phyloP scores from a whole-genome alignment of 352 stramenopile genomes.

The Pythium biforme region DNA sequence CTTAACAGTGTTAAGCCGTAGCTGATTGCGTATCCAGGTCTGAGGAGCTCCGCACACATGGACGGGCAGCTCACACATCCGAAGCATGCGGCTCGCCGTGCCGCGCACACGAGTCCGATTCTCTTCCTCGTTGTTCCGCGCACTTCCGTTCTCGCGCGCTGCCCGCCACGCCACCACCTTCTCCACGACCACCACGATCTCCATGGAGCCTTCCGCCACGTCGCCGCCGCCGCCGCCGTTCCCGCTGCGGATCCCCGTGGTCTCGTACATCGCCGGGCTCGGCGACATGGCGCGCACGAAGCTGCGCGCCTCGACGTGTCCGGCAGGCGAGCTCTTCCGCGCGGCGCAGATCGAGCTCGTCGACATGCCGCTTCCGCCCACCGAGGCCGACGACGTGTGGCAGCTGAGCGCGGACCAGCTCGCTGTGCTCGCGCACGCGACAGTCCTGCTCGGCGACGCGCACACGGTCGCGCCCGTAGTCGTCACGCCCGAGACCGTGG shows the following conservation, averaged over 20 bases:
- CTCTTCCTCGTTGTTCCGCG: too few relatives aligned
- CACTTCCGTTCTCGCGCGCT: background rate
- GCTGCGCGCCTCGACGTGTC: slow-evolving; percentile 29
- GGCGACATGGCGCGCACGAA: slow-evolving; percentile 36
- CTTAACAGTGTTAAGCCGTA: too few relatives aligned
- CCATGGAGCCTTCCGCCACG: background rate
- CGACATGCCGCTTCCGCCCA: slow-evolving; percentile 23
- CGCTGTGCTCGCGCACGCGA: slow-evolving; percentile 37
- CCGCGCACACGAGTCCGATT: background rate
- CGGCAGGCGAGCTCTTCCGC: slow-evolving; percentile 45
- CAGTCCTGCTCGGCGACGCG: slow-evolving; percentile 51
- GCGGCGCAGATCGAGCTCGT: slow-evolving; percentile 43
- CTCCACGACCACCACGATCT: too few relatives aligned
- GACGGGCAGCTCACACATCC: slow-evolving; percentile 6
- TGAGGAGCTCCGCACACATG: background rate
- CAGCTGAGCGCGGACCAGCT: slow-evolving; percentile 34
- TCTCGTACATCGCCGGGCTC: slow-evolving; percentile 53
- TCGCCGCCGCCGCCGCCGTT: background rate
- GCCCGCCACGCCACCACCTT: background rate
- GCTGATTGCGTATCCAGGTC: slow-evolving; percentile 15
- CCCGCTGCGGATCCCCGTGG: slow-evolving; percentile 44
- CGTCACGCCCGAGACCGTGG: slow-evolving; percentile 23
- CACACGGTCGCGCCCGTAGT: slow-evolving; percentile 44
- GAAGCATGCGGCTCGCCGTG: background rate
- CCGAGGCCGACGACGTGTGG: slow-evolving; percentile 29